Evolutionary conservation across 2,329 filamentous ascomycete genomes (phyloP), one percentile per base, ranked within the genome.

Genomic region (Ophiostoma sp.): DNA sequence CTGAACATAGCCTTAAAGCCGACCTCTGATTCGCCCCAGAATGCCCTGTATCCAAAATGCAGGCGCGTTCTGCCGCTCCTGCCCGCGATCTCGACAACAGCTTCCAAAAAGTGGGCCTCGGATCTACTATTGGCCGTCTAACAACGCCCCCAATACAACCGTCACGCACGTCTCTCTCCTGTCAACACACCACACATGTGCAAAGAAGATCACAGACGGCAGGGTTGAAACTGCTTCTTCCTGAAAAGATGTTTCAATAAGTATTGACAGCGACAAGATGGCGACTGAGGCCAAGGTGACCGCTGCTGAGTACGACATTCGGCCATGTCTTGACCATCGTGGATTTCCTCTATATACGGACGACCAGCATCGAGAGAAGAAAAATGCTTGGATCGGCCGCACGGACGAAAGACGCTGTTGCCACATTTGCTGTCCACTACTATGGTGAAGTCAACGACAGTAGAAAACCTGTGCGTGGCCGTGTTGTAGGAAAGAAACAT

Each of bases 81-180:
- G 25, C 22, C 50, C 50, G 50, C 50, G 42, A 48, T 19, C 17
- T 6, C 31, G 7, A 19, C 17, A 9, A n/a, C 3, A 5, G 17
- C 57, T 19, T 11, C 3, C n/a, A n/a, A 45, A 15, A 1, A n/a
- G 28, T 42, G 63, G 61, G 9, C 17, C 15, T 28, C 45, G 64
- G 28, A 36, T 22, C 25, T 52, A 33, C 28, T 68, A 52, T 69
- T 52, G 61, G 45, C 42, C 42, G 64, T 52, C 64, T 52, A 69
- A 69, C 42, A 36, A 22, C 25, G 15, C 17, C 1, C 42, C 19
- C 19, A 42, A 19, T 19, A 39, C 61, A 45, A 45, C 36, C 2
- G 31, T 39, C 12, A 25, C 2, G 12, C 55, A 59, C 22, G 25
- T 25, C 11, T n/a, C 7, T 15, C 55, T 11, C 25, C 19, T 42